phyloP scores from a whole-genome alignment of 2,329 filamentous ascomycete genomes.

The Daldinia sp. region DNA sequence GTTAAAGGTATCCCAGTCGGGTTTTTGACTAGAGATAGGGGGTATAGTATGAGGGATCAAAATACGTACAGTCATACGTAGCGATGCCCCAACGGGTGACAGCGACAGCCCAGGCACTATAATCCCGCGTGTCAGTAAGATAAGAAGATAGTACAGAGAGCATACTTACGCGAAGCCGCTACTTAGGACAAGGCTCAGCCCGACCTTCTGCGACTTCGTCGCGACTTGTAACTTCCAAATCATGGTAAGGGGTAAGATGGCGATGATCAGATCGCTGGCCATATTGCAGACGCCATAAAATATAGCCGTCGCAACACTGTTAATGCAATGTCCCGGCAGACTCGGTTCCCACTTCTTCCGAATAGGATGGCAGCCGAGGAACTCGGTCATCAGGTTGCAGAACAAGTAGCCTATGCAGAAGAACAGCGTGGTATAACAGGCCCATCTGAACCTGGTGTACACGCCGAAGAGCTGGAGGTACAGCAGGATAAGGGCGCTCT shows the following conservation, averaged over 20 bases:
- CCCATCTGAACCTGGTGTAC: constrained; percentile 30
- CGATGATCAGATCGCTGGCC: constrained; percentile 37
- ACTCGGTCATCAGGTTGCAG: constrained; percentile 59
- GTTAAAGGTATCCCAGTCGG: background rate
- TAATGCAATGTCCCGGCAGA: constrained; percentile 34
- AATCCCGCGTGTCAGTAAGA: constrained; percentile 1
- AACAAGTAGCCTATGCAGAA: constrained; percentile 64
- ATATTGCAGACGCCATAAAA: constrained; percentile 39
- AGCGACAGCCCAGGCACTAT: constrained; percentile 37
- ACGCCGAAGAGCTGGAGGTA: constrained; percentile 40
- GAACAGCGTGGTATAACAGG: constrained; percentile 38
- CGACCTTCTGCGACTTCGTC: constrained; percentile 33
- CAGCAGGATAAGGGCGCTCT: constrained; percentile 34
- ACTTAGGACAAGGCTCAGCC: constrained; percentile 37
- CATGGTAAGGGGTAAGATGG: constrained; percentile 39
- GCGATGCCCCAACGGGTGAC: constrained; percentile 37
- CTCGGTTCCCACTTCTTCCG: constrained; percentile 37
- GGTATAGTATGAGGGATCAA: background rate
- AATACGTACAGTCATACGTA: constrained; percentile 31
- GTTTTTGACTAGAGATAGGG: background rate
- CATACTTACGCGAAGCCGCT: constrained; percentile 37
- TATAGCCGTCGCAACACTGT: constrained; percentile 23
- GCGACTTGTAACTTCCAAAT: constrained; percentile 38
- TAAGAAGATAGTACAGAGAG: background rate
- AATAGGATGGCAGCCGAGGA: constrained; percentile 40